Conservation (phyloP, 169 alveolate genomes). For the Pseudocohnilembus persalinus region DNA sequence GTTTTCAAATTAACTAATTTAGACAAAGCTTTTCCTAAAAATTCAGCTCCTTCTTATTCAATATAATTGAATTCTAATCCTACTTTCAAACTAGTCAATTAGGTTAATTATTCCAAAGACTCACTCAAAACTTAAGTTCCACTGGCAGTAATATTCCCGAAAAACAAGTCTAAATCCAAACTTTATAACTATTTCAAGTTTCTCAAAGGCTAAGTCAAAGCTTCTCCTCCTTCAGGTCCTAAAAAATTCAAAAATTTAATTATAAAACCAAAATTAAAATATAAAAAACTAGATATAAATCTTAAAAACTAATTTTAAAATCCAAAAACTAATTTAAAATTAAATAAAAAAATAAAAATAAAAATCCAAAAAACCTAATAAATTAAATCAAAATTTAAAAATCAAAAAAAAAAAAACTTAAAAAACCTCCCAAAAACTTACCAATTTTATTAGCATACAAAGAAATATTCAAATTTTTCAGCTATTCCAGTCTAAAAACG, state of each 20-base stretch:
- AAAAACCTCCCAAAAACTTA: not conserved
- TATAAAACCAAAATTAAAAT: not conserved
- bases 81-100: conserved; percentile 5
- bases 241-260: not conserved
- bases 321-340: not conserved
- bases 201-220: conserved; percentile 2
- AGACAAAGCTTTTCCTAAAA: not conserved
- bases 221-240: conserved; percentile 28
- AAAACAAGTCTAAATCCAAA: conserved; percentile 16
- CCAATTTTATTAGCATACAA: conserved; percentile 25
- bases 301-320: too few species aligned
- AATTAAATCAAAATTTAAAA: not conserved
- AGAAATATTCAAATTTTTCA: conserved; percentile 6
- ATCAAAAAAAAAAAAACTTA: not conserved
- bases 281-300: not conserved
- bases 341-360: not conserved
- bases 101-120: not conserved
- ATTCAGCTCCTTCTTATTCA: conserved; percentile 12
- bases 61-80: conserved; percentile 22
- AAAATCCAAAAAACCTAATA: not conserved
- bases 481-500: not conserved
- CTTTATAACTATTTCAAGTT: not conserved
- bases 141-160: conserved; percentile 14
- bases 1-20: not conserved
- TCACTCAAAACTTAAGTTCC: conserved; percentile 3